A percentile compares a stretch with the other conserved stretches of the same genome.
Conservation (phyloP, 257 asterid species). For the Solanum chaucha region DNA sequence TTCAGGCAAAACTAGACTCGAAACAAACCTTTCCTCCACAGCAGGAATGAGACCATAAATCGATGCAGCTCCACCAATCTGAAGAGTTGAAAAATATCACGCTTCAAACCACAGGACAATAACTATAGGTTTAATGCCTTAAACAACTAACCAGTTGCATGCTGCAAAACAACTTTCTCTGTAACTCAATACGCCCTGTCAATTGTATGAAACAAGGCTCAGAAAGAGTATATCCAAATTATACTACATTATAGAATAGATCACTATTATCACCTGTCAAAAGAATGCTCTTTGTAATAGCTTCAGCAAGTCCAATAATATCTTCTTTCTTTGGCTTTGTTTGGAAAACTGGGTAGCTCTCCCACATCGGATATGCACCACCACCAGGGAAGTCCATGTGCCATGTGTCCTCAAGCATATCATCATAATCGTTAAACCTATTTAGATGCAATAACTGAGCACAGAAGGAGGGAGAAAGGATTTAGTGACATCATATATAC, state of each 20-base stretch:
- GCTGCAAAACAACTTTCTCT: conserved; percentile 95
- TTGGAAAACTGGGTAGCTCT: conserved; percentile 65
- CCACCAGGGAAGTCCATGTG: conserved; percentile 55
- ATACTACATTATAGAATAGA: background rate
- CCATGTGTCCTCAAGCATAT: conserved; percentile 93
- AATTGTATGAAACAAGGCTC: conserved; percentile 6
- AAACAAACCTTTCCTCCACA: conserved; percentile 83
- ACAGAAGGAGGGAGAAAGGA: conserved; percentile 5
- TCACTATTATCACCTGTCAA: conserved; percentile 43
- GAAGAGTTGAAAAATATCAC: conserved; percentile 20
- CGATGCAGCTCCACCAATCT: conserved; percentile 88
- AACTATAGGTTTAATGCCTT: background rate
- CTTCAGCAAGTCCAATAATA: conserved; percentile 85
- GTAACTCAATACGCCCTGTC: conserved; percentile 83
- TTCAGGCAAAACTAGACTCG: background rate
- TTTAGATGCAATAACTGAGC: conserved; percentile 3
- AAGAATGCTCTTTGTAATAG: conserved; percentile 90
- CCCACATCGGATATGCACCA: conserved; percentile 81
- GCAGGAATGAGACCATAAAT: conserved; percentile 83
- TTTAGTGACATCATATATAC: background rate
- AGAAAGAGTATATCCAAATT: conserved; percentile 7
- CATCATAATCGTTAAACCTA: conserved; percentile 93
- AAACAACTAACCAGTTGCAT: conserved; percentile 80
- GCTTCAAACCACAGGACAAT: background rate
- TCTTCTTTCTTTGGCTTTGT: conserved; percentile 75